These are phyloP conservation scores for Boletus bicolor DNA, from an alignment of 768 basidiomycete genomes.

Conservation along the genomic window DNA sequence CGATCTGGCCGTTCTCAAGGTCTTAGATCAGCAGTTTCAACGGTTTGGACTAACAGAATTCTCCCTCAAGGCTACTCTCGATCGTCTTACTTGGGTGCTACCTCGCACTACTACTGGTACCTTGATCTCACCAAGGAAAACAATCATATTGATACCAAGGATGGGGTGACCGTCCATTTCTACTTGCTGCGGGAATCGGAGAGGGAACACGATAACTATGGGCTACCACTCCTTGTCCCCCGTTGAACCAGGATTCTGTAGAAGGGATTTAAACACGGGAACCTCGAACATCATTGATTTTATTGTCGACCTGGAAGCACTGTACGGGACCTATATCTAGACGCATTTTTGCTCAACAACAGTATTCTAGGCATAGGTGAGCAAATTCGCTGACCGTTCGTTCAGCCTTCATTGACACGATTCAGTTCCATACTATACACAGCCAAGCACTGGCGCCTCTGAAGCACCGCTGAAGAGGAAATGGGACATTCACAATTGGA, in stretches of 20 bases:
- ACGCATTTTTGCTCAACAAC: constrained; percentile 43
- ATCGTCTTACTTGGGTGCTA: constrained; percentile 6
- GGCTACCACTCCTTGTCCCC: neutral
- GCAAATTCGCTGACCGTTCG: neutral
- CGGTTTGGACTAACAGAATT: constrained; percentile 1
- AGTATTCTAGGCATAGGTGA: constrained; percentile 37
- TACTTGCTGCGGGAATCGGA: neutral
- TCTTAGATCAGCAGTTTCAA: neutral
- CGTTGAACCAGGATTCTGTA: constrained; percentile 1
- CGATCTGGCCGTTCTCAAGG: neutral
- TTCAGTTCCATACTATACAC: constrained; percentile 13
- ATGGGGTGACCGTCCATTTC: constrained; percentile 12
- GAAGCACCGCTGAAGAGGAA: constrained; percentile 7
- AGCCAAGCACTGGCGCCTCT: neutral
- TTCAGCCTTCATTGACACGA: neutral
- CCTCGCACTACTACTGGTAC: constrained; percentile 23
- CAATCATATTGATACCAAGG: neutral
- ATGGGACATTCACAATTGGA: constrained; percentile 33
- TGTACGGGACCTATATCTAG: constrained; percentile 38
- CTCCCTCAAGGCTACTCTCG: neutral
- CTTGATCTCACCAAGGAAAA: constrained; percentile 11
- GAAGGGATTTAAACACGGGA: neutral
- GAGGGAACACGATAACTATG: neutral
- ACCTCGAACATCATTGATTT: constrained; percentile 15
- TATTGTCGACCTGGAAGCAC: constrained; percentile 19